These are phyloP conservation scores for Boletellus ananas DNA, from an alignment of 768 basidiomycete genomes.

Conservation along the genomic window DNA sequence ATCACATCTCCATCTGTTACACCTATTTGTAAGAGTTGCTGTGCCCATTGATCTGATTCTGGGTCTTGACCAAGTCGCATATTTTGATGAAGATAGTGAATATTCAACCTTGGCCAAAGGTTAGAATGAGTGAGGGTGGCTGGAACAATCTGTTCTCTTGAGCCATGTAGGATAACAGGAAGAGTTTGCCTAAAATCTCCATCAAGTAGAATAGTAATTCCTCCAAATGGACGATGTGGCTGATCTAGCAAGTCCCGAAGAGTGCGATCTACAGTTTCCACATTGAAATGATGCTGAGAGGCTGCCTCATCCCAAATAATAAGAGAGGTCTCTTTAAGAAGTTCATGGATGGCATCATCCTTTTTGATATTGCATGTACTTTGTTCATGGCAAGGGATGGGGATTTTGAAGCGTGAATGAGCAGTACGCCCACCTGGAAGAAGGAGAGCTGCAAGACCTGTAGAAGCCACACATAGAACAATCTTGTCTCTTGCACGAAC, in stretches of 20 bases:
- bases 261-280: not conserved
- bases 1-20: too few relatives aligned
- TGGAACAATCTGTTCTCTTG: too few relatives aligned
- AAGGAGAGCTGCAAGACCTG: slow-evolving; percentile 24
- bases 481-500: slow-evolving; percentile 29
- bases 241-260: not conserved
- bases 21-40: too few relatives aligned
- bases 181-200: not conserved
- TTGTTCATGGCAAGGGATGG: not conserved
- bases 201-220: not conserved
- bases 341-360: not conserved
- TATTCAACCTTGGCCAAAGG: too few relatives aligned
- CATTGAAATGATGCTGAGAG: not conserved
- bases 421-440: not conserved
- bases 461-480: slow-evolving; percentile 48
- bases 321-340: not conserved
- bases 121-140: too few relatives aligned
- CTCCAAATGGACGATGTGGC: not conserved
- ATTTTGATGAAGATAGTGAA: too few relatives aligned
- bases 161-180: too few relatives aligned
- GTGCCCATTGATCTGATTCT: too few relatives aligned
- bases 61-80: too few relatives aligned
- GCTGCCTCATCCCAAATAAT: not conserved
- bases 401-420: slow-evolving; percentile 16
- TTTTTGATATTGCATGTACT: slow-evolving; percentile 4